phyloP scores from a whole-genome alignment of 177 flowering plant genomes.

The Vitis hybrid region DNA sequence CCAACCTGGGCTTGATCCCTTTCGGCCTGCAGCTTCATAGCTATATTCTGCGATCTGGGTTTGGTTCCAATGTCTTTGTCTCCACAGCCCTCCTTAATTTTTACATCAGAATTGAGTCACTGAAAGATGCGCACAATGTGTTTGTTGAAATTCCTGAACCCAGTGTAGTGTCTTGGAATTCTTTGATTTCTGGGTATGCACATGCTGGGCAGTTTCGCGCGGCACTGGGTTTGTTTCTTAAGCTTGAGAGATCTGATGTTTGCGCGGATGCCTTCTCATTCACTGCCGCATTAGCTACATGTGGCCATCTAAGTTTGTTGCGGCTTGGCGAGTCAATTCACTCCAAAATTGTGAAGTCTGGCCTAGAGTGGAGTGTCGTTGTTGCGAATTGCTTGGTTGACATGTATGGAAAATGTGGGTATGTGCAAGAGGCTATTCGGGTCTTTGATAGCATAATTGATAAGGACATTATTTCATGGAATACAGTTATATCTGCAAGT shows the following conservation, averaged over 20 bases:
- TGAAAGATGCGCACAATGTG: constrained; percentile 47
- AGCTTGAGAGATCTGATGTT: constrained; percentile 39
- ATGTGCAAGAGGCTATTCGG: constrained; percentile 39
- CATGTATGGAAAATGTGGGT: constrained; percentile 64
- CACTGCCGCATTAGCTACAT: constrained; percentile 50
- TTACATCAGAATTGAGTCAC: constrained; percentile 28
- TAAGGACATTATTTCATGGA: constrained; percentile 67
- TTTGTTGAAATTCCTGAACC: constrained; percentile 59
- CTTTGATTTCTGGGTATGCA: constrained; percentile 55
- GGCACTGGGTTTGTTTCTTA: constrained; percentile 41
- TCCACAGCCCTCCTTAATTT: constrained; percentile 40
- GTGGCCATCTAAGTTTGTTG: constrained; percentile 35
- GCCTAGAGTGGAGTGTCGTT: constrained; percentile 30
- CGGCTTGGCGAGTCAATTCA: constrained; percentile 43
- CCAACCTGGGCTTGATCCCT: constrained; percentile 23
- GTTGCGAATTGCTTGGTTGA: constrained; percentile 60
- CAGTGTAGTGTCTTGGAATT: constrained; percentile 59
- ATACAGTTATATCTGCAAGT: constrained; percentile 58
- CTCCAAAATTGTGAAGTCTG: constrained; percentile 44
- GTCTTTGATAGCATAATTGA: constrained; percentile 35
- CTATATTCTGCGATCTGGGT: constrained; percentile 45
- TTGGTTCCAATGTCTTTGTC: constrained; percentile 34
- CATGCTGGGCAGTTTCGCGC: constrained; percentile 32
- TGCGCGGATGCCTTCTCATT: constrained; percentile 41
- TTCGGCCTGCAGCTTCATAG: constrained; percentile 49